Base-by-base conservation (phyloP, 768 basidiomycete species). In the Kwoniella dejecticola region DNA sequence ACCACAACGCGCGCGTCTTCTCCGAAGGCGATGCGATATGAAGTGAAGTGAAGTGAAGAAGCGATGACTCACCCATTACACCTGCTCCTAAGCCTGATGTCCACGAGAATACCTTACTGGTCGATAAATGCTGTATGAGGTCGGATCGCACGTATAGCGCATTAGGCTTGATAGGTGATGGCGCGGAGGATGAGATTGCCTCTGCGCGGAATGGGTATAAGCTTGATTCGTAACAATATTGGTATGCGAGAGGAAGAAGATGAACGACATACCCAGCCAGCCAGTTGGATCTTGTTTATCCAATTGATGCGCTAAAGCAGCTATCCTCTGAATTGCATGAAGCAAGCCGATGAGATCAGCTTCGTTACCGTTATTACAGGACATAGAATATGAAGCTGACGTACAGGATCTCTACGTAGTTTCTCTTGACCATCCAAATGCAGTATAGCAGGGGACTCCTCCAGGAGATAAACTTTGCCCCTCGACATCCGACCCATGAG, bases 391-490 rank as follows among this genome's bases (percentile, higher is more conserved):
- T n/a, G n/a, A 24, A 11, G 19, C 27, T 13, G n/a, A 67, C 73
- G 30, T 45, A 75, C 73, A 29, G 70, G 70, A 65, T 75, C 70
- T 17, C 68, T 58, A 1, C 60, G 41, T 42, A 70, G 46, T 36
- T 67, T 63, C 48, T 63, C 59, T 13, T 68, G 59, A 27, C 52
- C 62, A 52, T 67, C 65, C 12, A 60, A 23, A 61, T 74, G 70
- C 8, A 75, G 40, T 19, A 75, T 66, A 6, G 60, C 74, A 29
- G 74, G 71, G 42, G 47, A 69, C 41, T 75, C 71, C 23, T 75
- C 74, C 47, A 75, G 44, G 12, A 75, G 46, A 42, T 75, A 75
- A 31, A 75, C 65, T 40, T 75, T 75, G 4, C 74, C 74, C 47
- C 59, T 48, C 4, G 63, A 52, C 74, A 75, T 75, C n/a, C 74